Conservation (phyloP, 495 filamentous ascomycete genomes). For the Daldinia bambusicola region DNA sequence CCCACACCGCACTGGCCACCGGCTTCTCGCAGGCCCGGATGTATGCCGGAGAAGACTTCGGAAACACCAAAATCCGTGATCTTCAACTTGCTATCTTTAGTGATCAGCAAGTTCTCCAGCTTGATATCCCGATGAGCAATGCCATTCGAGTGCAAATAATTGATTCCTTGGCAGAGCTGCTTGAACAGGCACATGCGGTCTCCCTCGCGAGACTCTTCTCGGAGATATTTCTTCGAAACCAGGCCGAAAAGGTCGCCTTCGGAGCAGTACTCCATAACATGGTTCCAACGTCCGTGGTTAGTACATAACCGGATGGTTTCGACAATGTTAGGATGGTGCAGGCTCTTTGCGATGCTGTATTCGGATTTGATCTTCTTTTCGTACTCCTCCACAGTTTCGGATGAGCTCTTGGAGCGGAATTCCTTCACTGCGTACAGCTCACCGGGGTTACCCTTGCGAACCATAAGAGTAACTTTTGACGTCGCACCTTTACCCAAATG, state of each 20-base stretch:
- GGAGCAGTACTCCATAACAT: constrained; percentile 86
- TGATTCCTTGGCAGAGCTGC: constrained; percentile 75
- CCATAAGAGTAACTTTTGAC: constrained; percentile 76
- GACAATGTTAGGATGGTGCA: constrained; percentile 83
- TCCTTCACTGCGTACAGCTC: constrained; percentile 81
- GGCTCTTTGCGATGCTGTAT: constrained; percentile 77
- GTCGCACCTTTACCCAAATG: constrained; percentile 77
- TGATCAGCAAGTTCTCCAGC: constrained; percentile 79
- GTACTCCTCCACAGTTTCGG: constrained; percentile 73
- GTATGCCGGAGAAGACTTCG: constrained; percentile 77
- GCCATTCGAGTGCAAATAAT: constrained; percentile 74
- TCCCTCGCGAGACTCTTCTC: constrained; percentile 66
- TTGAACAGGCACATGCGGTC: constrained; percentile 84
- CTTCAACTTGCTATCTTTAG: constrained; percentile 74
- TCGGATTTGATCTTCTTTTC: constrained; percentile 83
- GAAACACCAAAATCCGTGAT: constrained; percentile 85
- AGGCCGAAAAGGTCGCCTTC: constrained; percentile 76
- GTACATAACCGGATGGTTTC: constrained; percentile 75
- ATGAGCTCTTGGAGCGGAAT: constrained; percentile 70
- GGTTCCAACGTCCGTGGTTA: constrained; percentile 73
- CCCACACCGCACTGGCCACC: constrained; percentile 71
- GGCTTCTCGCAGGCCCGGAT: constrained; percentile 73
- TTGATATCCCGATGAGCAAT: constrained; percentile 88
- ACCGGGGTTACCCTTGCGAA: constrained; percentile 60
- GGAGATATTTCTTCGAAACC: constrained; percentile 71